Evolutionary conservation across 2,329 filamentous ascomycete genomes (phyloP).

Genomic region (Dryadomyces quercivorus): DNA sequence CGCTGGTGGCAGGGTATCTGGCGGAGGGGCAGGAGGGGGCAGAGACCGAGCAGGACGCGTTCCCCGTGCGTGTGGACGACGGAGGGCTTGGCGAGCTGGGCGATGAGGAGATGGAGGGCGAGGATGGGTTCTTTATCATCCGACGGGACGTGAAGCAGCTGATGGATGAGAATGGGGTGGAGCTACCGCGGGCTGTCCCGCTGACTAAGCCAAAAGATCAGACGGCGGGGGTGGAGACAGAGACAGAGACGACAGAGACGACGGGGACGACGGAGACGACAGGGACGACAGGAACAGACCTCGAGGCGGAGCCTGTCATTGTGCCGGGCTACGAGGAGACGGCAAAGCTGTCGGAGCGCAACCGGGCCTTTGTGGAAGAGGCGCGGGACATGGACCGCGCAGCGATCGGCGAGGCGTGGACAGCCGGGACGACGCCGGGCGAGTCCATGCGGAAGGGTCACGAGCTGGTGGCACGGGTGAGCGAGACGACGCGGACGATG

Average conservation of each 20-base stretch:
- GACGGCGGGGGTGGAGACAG: background rate
- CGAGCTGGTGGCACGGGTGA: background rate
- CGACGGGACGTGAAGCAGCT: slow-evolving; percentile 12
- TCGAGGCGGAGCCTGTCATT: background rate
- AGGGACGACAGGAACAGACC: background rate
- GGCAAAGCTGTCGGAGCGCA: background rate
- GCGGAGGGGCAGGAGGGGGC: background rate
- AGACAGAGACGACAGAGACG: no score
- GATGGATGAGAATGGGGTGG: slow-evolving; percentile 23
- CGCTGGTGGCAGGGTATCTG: background rate
- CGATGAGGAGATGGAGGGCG: background rate
- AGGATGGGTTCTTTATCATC: slow-evolving; percentile 10
- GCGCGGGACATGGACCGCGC: background rate
- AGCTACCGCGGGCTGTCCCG: background rate
- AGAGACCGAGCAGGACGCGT: slow-evolving; percentile 1
- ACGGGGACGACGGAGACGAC: no score
- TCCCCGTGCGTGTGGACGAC: background rate
- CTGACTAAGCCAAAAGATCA: no score
- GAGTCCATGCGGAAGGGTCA: background rate
- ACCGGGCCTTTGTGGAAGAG: slow-evolving; percentile 1
- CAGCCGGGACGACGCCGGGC: background rate
- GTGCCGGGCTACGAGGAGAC: background rate
- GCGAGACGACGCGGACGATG: slow-evolving; percentile 12
- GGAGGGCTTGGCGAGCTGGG: no score
- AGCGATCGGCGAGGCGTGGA: slow-evolving; percentile 3